Percentiles rank a stretch among this genome's conserved stretches.
These are phyloP conservation scores for Taiozyma sp. DNA, from an alignment of 1,139 yeast genomes.

Conservation along the genomic window DNA sequence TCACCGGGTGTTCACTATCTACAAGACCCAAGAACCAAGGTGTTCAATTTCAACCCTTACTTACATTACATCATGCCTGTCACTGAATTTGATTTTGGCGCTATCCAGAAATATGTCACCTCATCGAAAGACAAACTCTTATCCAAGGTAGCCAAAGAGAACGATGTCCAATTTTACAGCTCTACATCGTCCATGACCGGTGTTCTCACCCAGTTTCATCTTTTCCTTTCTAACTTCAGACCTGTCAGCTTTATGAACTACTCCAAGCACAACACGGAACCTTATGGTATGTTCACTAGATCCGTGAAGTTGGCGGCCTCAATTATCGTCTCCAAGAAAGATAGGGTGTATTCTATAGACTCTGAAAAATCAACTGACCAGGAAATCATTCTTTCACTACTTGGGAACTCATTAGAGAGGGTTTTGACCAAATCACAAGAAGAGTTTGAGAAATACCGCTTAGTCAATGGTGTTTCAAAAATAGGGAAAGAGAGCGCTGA, in stretches of 20 bases:
- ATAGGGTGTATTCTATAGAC: constrained; percentile 53
- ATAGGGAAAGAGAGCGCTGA: constrained; percentile 14
- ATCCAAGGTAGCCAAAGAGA: constrained; percentile 38
- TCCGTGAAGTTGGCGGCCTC: constrained; percentile 38
- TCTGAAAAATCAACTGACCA: constrained; percentile 64
- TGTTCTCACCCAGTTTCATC: constrained; percentile 68
- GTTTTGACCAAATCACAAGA: constrained; percentile 55
- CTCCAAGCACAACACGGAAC: constrained; percentile 37
- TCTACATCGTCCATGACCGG: constrained; percentile 90
- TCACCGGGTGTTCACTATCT: constrained; percentile 82
- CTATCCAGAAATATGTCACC: constrained; percentile 52
- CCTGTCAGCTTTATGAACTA: constrained; percentile 40
- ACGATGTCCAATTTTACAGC: constrained; percentile 49
- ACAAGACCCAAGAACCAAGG: constrained; percentile 70
- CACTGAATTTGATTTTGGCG: constrained; percentile 60
- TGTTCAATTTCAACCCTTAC: constrained; percentile 62
- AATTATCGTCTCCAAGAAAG: constrained; percentile 36
- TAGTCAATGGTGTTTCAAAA: constrained; percentile 10
- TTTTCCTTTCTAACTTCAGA: constrained; percentile 55
- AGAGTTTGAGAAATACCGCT: constrained; percentile 37
- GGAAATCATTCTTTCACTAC: constrained; percentile 65
- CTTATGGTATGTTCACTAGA: constrained; percentile 26
- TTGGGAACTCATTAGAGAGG: constrained; percentile 78
- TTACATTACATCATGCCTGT: constrained; percentile 60
- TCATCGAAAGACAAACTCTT: constrained; percentile 61